Base-by-base conservation (phyloP, 352 stramenopile genomes). In the Lagenidium giganteum region DNA sequence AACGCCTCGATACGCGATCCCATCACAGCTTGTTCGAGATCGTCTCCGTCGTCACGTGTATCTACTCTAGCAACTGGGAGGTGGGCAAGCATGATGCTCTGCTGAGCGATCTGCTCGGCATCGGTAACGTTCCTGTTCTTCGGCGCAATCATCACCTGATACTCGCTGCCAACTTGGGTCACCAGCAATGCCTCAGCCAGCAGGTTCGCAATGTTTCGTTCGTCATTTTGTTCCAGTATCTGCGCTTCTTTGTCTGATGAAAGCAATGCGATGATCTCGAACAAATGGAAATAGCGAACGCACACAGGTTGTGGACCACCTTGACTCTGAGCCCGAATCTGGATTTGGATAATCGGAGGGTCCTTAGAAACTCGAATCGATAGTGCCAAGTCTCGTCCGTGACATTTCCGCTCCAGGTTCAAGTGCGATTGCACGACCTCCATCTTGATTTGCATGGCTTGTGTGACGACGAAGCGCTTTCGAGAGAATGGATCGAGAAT, bases 371-470 rank as follows among this genome's bases (percentile, higher is more conserved):
- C 51, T 6, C 55, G 60, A 12, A 70, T 41, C 27, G 54, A 27
- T 8, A 64, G 36, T 18, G 56, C 45, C n/a, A 67, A 56, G n/a
- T 52, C 41, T 1, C 45, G 47, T 2, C 47, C 46, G 14, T 59
- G 47, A 25, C 42, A 63, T 11, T 48, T 16, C 26, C 38, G 54
- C 11, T 44, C 46, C 12, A 36, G 36, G 22, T 53, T 29, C 28
- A 58, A 32, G 18, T 72, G 62, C 9, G 50, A 39, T 34, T 54
- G 42, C 3, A 72, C 43, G 29, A 68, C 55, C 34, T 58, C 50
- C 57, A 72, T 72, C 47, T 72, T 72, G 49, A 62, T 59, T 45
- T 72, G 62, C 37, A 61, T 57, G 3, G 53, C 53, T 24, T 63
- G 42, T 2, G 57, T 62, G 41, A 72, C 51, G 11, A 37, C 18